Evolutionary conservation across 148 eudicot species (phyloP), one percentile per base, ranked within the genome.

Genomic region (Chenopodium suecicum): DNA sequence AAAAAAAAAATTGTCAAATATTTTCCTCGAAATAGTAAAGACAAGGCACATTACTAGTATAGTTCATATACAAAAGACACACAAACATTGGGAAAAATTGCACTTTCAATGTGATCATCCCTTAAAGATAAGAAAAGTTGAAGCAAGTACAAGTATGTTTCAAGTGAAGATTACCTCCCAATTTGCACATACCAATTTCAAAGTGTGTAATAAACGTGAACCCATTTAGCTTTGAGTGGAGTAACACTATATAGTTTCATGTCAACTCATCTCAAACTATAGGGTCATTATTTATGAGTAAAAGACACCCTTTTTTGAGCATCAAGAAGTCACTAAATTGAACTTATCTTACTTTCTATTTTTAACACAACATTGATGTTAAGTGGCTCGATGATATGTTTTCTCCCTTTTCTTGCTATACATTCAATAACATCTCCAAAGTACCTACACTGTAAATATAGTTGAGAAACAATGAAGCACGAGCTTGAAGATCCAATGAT

Each of bases 221-320:
- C 13, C n/a, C 4, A 72, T 14, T 78, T 68, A 48, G 63, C 72
- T 48, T 29, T 67, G 74, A 78, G 44, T 78, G 44, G 81, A 68
- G 65, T 67, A 19, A 29, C 74, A 67, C 14, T n/a, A 25, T 20
- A 76, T 32, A 60, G 17, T 76, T 29, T 9, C 13, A 78, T 78
- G 73, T 66, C 80, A 78, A 78, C 73, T 78, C 80, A 78, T 31
- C 41, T 60, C 29, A 7, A 31, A 29, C 27, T 71, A 9, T 47
- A 46, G 52, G 52, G 12, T 71, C 7, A 44, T 9, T 29, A 2
- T 56, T 6, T 62, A 66, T 56, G 70, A 71, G 27, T 27, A 1
- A 71, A 41, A 52, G 14, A 8, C 27, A 14, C 41, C 46, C 50
- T 19, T 34, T 37, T 71, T 71, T 11, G 3, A 27, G 32, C 31